phyloP scores from a whole-genome alignment of 2,329 filamentous ascomycete species.

The Colletotrichum sp. region DNA sequence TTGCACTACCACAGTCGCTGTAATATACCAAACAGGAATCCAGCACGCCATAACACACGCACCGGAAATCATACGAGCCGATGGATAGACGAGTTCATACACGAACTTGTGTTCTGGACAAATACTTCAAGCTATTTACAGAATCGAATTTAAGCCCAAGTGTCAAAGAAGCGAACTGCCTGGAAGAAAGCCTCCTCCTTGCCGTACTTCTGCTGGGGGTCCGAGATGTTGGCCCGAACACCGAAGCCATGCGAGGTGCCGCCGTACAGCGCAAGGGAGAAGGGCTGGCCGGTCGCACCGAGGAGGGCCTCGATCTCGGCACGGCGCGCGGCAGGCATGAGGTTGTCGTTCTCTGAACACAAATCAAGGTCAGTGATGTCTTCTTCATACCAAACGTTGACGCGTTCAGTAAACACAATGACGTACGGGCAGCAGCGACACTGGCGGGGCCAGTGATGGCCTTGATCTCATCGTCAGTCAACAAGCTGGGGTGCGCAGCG shows the following conservation, averaged over 20 bases:
- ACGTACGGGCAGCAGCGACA: slow-evolving; percentile 65
- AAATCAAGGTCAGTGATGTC: neutral
- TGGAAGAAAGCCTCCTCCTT: slow-evolving; percentile 83
- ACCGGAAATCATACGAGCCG: neutral
- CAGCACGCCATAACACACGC: neutral
- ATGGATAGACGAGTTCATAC: neutral
- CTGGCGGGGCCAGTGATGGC: slow-evolving; percentile 61
- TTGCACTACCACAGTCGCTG: neutral
- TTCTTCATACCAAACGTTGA: neutral
- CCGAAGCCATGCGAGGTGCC: slow-evolving; percentile 77
- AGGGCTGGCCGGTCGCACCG: slow-evolving; percentile 55
- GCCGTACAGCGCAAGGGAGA: slow-evolving; percentile 74
- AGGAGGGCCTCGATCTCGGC: slow-evolving; percentile 64
- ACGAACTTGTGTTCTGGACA: neutral
- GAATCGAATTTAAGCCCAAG: slow-evolving; percentile 34
- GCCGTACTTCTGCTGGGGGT: slow-evolving; percentile 63
- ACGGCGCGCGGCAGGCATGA: slow-evolving; percentile 63
- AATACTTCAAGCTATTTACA: neutral
- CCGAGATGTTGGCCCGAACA: slow-evolving; percentile 65
- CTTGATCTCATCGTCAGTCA: slow-evolving; percentile 63
- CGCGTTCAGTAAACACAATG: neutral
- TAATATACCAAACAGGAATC: neutral
- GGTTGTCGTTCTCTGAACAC: slow-evolving; percentile 56
- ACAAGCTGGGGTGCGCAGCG: slow-evolving; percentile 68
- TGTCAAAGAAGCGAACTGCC: slow-evolving; percentile 77